Evolutionary conservation across 164 flowering plant genomes (phyloP).

Genomic region (Protea cynaroides): DNA sequence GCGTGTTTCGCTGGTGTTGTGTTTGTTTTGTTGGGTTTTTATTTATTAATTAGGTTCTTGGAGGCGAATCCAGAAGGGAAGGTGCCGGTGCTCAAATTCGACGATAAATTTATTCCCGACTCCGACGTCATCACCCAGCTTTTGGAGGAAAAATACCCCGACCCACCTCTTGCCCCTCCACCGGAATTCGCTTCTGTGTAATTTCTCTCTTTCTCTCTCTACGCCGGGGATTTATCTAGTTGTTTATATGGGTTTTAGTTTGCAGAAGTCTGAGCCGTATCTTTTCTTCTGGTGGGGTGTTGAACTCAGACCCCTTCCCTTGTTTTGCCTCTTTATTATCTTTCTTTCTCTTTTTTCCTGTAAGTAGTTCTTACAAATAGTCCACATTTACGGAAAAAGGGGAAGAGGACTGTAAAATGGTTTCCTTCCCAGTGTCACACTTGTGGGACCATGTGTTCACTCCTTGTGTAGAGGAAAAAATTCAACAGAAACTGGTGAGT

Average conservation of each 20-base stretch:
- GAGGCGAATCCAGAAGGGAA: slow-evolving; percentile 79
- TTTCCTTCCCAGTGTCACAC: too few relatives aligned
- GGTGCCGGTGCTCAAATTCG: slow-evolving; percentile 69
- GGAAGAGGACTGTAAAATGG: too few relatives aligned
- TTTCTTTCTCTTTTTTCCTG: too few relatives aligned
- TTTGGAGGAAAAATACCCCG: slow-evolving; percentile 77
- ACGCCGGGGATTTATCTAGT: not conserved
- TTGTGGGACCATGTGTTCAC: too few relatives aligned
- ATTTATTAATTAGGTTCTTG: slow-evolving; percentile 47
- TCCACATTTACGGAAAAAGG: too few relatives aligned
- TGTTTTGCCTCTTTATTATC: too few relatives aligned
- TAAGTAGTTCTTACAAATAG: too few relatives aligned
- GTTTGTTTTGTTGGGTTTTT: not conserved
- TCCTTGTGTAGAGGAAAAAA: not conserved
- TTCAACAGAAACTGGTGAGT: too few relatives aligned
- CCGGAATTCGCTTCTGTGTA: slow-evolving; percentile 71
- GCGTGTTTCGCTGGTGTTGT: not conserved
- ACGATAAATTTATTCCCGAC: slow-evolving; percentile 71
- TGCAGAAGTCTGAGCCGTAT: not conserved
- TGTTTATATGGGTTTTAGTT: not conserved
- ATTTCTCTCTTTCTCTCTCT: slow-evolving; percentile 12
- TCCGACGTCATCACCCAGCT: slow-evolving; percentile 74
- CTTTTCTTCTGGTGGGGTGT: too few relatives aligned
- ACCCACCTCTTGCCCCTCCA: slow-evolving; percentile 61
- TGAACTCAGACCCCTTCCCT: too few relatives aligned